Evolutionary conservation across 306 rosid species (phyloP), one percentile per base, ranked within the genome.

Genomic region (Coriaria nepalensis): DNA sequence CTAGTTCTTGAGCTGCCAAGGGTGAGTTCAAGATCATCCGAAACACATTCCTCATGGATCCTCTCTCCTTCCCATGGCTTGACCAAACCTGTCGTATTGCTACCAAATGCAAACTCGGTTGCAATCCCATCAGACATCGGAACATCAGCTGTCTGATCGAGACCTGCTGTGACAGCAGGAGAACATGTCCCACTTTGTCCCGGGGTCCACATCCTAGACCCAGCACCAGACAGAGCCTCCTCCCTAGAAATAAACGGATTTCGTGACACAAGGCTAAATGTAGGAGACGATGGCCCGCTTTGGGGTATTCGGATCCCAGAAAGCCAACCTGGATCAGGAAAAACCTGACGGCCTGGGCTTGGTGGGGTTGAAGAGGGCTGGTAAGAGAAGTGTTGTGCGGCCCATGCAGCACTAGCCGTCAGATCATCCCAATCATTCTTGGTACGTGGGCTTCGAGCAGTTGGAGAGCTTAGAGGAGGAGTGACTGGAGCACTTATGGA

Each of bases 51-150:
- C 73, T 77, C 83, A n/a, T 66, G 71, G 29, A 77, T 77, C 47
- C 73, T 65, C 65, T 77, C 83, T 62, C 83, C 83, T 63, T 77
- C 83, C 83, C 83, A 77, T 15, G 83, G 79, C 49, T 77, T 77
- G 39, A 77, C 83, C 42, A 77, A 55, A 35, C 83, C 79, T 2
- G 64, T 33, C 6, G 75, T 36, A 47, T 70, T 68, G 52, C 75
- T 53, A 8, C 78, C 78, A 50, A 77, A 77, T 15, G 83, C 83
- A 55, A 77, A 77, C 49, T 77, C 83, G 0, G 79, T 71, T 3
- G 75, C 78, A 42, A 65, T 72, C n/a, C 67, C 76, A 59, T 77
- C 83, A 0, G 66, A 55, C 83, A 77, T 77, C n/a, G 76, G 74
- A 45, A 77, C 71, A 53, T 77, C 83, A 7, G 70, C 56, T 5